Evolutionary conservation across 2,329 filamentous ascomycete genomes (phyloP).

Genomic region (Colletotrichum camelliae): DNA sequence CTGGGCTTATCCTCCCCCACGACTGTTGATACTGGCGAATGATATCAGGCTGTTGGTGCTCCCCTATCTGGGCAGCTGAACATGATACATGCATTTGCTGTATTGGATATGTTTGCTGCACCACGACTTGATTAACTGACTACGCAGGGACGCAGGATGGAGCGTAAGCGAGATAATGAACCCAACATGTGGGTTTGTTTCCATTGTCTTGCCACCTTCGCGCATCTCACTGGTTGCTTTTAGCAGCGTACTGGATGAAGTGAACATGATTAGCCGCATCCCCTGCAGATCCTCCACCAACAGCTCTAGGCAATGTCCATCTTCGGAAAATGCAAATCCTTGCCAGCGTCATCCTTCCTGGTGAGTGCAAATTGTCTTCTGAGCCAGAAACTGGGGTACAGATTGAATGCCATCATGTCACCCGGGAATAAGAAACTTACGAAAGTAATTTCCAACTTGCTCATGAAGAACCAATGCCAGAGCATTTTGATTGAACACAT

Average conservation of each 20-base stretch:
- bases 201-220: not conserved
- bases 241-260: not conserved
- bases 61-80: not conserved
- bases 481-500: fast-evolving
- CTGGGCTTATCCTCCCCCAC: not conserved
- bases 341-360: not conserved
- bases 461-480: not conserved
- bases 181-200: not conserved
- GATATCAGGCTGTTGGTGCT: not conserved
- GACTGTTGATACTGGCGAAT: not conserved
- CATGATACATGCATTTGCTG: not conserved
- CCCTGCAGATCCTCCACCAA: not conserved
- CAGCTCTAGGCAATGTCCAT: not conserved
- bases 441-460: fast-evolving
- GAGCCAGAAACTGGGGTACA: fast-evolving
- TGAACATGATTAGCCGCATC: not conserved
- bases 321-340: not conserved
- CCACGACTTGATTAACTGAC: not conserved
- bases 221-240: not conserved
- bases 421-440: fast-evolving
- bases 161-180: not conserved
- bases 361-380: not conserved
- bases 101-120: not conserved
- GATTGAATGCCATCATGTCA: not conserved
- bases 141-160: not conserved